Evolutionary conservation across 805 yeast genomes (phyloP).

Genomic region (Candida berthetii): DNA sequence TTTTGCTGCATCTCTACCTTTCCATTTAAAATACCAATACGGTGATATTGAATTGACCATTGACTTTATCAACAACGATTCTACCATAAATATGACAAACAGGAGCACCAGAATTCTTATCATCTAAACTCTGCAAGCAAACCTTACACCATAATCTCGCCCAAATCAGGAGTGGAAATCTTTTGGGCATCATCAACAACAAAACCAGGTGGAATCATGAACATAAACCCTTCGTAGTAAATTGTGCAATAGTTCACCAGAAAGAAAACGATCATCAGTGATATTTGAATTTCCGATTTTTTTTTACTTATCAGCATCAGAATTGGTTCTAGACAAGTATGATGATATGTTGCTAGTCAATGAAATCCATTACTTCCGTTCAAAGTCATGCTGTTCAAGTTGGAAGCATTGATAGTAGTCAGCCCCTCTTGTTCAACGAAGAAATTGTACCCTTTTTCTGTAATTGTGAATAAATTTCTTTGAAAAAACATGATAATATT

Average conservation of each 20-base stretch:
- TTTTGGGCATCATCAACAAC: constrained; percentile 38
- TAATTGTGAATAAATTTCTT: constrained; percentile 44
- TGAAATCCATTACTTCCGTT: constrained; percentile 21
- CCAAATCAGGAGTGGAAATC: constrained; percentile 55
- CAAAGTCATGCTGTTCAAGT: constrained; percentile 11
- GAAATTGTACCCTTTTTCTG: constrained; percentile 41
- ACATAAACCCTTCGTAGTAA: constrained; percentile 60
- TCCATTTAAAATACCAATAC: no score
- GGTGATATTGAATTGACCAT: constrained; percentile 81
- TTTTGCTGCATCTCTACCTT: no score
- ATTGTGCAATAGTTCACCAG: constrained; percentile 70
- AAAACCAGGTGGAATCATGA: constrained; percentile 45
- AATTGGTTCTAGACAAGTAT: constrained; percentile 14
- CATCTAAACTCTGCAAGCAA: constrained; percentile 55
- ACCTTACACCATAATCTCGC: constrained; percentile 59
- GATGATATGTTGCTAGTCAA: constrained; percentile 16
- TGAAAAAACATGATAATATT: constrained; percentile 63
- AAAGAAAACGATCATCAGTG: constrained; percentile 73
- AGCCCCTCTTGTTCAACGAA: constrained; percentile 32
- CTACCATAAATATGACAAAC: constrained; percentile 84
- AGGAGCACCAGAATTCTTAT: constrained; percentile 44
- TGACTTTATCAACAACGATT: constrained; percentile 78
- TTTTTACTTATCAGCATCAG: constrained; percentile 18
- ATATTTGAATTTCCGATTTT: constrained; percentile 19
- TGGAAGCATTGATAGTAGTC: constrained; percentile 2